Evolutionary conservation across 805 yeast species (phyloP), one percentile per base, ranked within the genome.

Genomic region (Pichia nakasei): DNA sequence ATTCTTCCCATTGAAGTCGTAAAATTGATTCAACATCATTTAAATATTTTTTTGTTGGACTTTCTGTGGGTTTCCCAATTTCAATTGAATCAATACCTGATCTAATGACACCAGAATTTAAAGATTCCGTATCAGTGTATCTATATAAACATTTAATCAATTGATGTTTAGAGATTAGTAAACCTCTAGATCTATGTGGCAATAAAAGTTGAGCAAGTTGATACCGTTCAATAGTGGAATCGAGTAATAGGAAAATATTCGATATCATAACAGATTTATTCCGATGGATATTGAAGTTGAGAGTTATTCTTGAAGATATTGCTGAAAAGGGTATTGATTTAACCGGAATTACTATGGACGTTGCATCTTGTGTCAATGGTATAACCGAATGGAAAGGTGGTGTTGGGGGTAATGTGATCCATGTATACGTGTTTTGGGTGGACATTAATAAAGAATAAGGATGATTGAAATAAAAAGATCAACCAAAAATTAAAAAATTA

Each of bases 1-100:
- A 35, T 36, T 45, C 48, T 21, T 37, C 35, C 48, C 48, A 38
- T 26, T 33, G 42, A 13, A n/a, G 6, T 9, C n/a, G 20, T 18
- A 42, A 35, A 9, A 42, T 33, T 7, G 34, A 9, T 18, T 41
- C 31, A 2, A 38, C 13, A 12, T 17, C 19, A 17, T 13, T 5
- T 2, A 38, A 17, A 34, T 41, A 38, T 13, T 45, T 27, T 2
- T 21, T 15, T 5, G 37, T 40, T 12, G 32, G 29, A 2, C 42
- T 19, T 34, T 45, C 42, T 3, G 44, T 37, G 9, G 36, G 15
- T 33, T 45, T 45, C 5, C 44, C 47, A 22, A 41, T 6, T 29
- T 36, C 29, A 9, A 45, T 35, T n/a, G 35, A 12, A 22, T 41
- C 39, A 17, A 45, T 45, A 8, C 13, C 9, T 4, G 20, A 19